Evolutionary conservation across 2,329 filamentous ascomycete genomes (phyloP).

Genomic region (Xenoacremonium recifei): DNA sequence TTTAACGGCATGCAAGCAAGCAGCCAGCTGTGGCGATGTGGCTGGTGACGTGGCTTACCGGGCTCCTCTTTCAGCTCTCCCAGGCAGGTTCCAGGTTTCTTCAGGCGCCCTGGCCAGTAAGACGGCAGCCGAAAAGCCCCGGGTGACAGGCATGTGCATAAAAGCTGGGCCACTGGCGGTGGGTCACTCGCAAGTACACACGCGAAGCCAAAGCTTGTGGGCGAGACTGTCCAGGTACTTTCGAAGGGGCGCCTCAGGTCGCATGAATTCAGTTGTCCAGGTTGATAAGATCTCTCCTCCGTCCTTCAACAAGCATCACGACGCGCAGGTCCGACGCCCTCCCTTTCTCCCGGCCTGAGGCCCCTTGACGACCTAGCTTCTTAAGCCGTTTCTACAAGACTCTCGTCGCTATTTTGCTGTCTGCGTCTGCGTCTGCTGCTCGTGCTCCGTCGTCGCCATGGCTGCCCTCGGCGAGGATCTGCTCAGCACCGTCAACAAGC

Average conservation of each 20-base stretch:
- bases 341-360: constrained; percentile 18
- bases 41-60: constrained; percentile 23
- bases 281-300: background rate
- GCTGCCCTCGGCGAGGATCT: constrained; percentile 94
- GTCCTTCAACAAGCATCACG: constrained; percentile 24
- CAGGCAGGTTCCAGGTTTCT: background rate
- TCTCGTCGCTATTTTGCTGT: constrained; percentile 11
- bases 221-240: too few relatives aligned
- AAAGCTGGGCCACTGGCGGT: constrained; percentile 1
- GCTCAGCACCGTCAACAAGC: constrained; percentile 92
- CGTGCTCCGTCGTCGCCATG: constrained; percentile 54
- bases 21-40: too few relatives aligned
- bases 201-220: constrained; percentile 19
- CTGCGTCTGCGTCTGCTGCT: constrained; percentile 10
- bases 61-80: background rate
- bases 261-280: constrained; percentile 26
- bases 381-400: constrained; percentile 3
- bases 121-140: constrained; percentile 12
- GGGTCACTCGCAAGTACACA: constrained; percentile 14
- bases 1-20: background rate
- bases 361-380: constrained; percentile 18
- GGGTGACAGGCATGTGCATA: constrained; percentile 11
- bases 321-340: constrained; percentile 18
- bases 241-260: constrained; percentile 2
- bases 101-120: background rate